phyloP scores from a whole-genome alignment of 371 early-diverging fungal genomes.

The Syncephalastrum racemosum region DNA sequence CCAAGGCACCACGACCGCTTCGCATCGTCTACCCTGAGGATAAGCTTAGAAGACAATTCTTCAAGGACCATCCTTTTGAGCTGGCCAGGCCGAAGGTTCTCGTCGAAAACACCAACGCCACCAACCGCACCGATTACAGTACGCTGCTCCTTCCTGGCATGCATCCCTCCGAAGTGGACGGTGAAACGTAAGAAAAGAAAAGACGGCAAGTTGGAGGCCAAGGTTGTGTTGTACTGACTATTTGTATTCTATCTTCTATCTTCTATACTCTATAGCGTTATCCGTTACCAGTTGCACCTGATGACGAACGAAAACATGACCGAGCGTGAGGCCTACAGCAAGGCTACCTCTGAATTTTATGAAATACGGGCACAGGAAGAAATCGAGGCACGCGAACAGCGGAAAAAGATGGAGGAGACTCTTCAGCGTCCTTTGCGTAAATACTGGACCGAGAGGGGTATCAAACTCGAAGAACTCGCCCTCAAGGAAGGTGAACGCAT shows the following conservation, averaged over 20 bases:
- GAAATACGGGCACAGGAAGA: constrained; percentile 73
- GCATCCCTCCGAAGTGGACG: constrained; percentile 56
- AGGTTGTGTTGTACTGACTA: too few species aligned
- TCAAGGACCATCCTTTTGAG: constrained; percentile 89
- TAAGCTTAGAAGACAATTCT: constrained; percentile 76
- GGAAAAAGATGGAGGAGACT: constrained; percentile 46
- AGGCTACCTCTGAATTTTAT: constrained; percentile 73
- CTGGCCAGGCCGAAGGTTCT: constrained; percentile 65
- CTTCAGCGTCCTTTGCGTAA: constrained; percentile 23
- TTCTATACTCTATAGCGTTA: constrained; percentile 48
- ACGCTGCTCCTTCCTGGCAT: constrained; percentile 48
- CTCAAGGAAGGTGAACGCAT: constrained; percentile 22
- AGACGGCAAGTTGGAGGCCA: not conserved
- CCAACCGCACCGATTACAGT: constrained; percentile 47
- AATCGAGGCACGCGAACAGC: constrained; percentile 58
- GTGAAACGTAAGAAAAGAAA: constrained; percentile 64
- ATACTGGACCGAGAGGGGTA: constrained; percentile 32
- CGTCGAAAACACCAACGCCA: constrained; percentile 54
- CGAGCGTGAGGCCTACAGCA: constrained; percentile 73
- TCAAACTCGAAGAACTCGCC: constrained; percentile 41
- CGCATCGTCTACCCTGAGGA: constrained; percentile 89
- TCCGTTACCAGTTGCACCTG: constrained; percentile 76
- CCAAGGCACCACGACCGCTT: constrained; percentile 57
- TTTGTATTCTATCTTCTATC: not conserved
- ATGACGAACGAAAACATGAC: constrained; percentile 61